These are phyloP conservation scores for Marchantia polymorpha DNA, from an alignment of 225 moss, liverwort and hornwort species.

Conservation along the genomic window DNA sequence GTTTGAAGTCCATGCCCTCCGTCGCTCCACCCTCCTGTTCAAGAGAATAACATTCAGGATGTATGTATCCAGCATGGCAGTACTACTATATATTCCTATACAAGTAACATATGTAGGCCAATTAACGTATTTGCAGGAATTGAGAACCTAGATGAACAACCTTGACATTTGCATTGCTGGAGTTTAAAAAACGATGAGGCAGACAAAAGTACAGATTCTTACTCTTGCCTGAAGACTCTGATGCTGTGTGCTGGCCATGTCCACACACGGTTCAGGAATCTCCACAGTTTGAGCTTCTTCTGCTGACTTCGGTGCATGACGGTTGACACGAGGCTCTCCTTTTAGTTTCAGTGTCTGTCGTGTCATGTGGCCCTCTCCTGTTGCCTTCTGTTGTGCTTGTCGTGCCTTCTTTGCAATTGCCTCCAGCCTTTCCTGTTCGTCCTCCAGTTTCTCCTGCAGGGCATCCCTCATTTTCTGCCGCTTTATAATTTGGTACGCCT, in stretches of 20 bases:
- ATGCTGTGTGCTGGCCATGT: slow-evolving; percentile 13
- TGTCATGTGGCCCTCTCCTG: background rate
- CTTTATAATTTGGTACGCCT: slow-evolving; percentile 64
- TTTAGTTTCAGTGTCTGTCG: too few species aligned
- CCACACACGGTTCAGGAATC: background rate
- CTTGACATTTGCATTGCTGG: background rate
- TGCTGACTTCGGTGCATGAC: background rate
- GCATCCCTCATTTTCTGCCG: slow-evolving; percentile 60
- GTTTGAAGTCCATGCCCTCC: slow-evolving; percentile 40
- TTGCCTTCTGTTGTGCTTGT: background rate
- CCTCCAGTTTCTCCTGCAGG: slow-evolving; percentile 24
- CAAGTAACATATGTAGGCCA: too few species aligned
- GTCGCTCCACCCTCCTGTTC: slow-evolving; percentile 30
- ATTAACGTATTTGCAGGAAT: too few species aligned
- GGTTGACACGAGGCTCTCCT: background rate
- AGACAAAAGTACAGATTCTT: background rate
- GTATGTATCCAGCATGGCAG: background rate
- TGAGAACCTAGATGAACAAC: too few species aligned
- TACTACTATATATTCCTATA: background rate
- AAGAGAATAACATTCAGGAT: background rate
- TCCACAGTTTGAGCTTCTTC: background rate
- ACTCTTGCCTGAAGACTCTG: slow-evolving; percentile 14
- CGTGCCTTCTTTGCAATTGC: slow-evolving; percentile 4
- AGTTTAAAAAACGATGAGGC: background rate
- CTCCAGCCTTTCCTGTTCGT: background rate